A percentile compares a stretch with the other conserved stretches of the same genome.
These are phyloP conservation scores for Chimonanthus salicifolius DNA, from an alignment of 164 flowering plant species.

Conservation along the genomic window DNA sequence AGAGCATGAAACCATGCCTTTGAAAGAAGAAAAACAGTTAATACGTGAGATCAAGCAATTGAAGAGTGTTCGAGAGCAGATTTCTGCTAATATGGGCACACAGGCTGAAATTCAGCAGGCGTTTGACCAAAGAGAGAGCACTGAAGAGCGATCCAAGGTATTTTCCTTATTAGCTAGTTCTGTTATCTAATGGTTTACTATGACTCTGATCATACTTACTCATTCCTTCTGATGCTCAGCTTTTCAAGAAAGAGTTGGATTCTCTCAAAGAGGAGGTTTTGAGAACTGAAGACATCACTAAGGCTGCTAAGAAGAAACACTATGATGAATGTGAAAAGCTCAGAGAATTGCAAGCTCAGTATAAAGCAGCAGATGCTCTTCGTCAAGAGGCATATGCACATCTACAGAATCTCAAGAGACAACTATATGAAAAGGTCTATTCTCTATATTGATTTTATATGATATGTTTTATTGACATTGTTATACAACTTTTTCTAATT, in stretches of 20 bases:
- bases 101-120: constrained; percentile 59
- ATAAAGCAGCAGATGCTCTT: constrained; percentile 46
- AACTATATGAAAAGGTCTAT: constrained; percentile 51
- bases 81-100: constrained; percentile 41
- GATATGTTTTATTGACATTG: not conserved
- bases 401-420: constrained; percentile 44
- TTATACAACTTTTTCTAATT: not conserved
- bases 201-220: constrained; percentile 9
- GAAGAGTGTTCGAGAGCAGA: constrained; percentile 51
- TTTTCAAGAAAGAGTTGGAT: constrained; percentile 52
- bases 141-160: constrained; percentile 74
- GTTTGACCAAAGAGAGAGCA: constrained; percentile 46
- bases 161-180: not conserved
- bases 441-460: not conserved
- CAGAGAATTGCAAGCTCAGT: constrained; percentile 35
- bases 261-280: constrained; percentile 32
- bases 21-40: constrained; percentile 71
- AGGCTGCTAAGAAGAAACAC: constrained; percentile 37
- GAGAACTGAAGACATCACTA: constrained; percentile 40
- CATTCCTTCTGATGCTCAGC: constrained; percentile 22
- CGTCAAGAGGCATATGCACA: constrained; percentile 68
- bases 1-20: constrained; percentile 70
- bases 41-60: constrained; percentile 76
- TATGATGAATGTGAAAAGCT: constrained; percentile 32
- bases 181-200: not conserved